Base-by-base conservation (phyloP, 345 rosid species). In the Psidium guajava region DNA sequence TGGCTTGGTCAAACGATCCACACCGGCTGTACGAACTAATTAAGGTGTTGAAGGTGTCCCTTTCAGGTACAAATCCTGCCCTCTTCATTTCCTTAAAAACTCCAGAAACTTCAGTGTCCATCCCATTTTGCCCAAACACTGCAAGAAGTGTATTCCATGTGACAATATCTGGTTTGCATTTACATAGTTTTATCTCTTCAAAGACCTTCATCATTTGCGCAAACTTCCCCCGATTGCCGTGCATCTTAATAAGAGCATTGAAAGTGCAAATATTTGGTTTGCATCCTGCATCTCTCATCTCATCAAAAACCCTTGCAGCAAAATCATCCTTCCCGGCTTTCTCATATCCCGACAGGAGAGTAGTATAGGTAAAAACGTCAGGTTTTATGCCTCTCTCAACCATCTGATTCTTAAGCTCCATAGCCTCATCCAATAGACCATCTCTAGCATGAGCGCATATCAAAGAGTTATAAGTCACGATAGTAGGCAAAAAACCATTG, bases 81-180 rank as follows among this genome's bases (percentile, higher is more conserved):
- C 98, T 93, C 92, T 97, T 97, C 99, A 97, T 97, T 91, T 97
- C 99, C 91, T 90, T 94, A 88, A 97, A 95, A 73, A 97, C 98
- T 82, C 96, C 96, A 0, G 98, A 95, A 15, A 97, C 98, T 88
- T 97, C 98, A 1, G 95, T 90, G 86, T 94, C 96, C 98, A 95
- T 93, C 75, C 95, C 94, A 86, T 95, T 97, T 87, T 95, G 95
- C 85, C 99, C 99, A 82, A 97, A 97, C 50, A 97, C 98, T 16
- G 98, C 93, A 84, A 97, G 86, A 49, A 97, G 91, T 14, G 98
- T 95, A 83, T 95, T 97, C 99, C 99, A 97, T 20, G 98, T 96
- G 88, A 95, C 98, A 86, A 97, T 94, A 80, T 97, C 96, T 0
- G 98, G 98, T 22, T 90, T 85, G 87, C 95, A 93, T 52, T 90